Conservation (phyloP, 2,329 filamentous ascomycete species). For the Xylaria polymorpha region DNA sequence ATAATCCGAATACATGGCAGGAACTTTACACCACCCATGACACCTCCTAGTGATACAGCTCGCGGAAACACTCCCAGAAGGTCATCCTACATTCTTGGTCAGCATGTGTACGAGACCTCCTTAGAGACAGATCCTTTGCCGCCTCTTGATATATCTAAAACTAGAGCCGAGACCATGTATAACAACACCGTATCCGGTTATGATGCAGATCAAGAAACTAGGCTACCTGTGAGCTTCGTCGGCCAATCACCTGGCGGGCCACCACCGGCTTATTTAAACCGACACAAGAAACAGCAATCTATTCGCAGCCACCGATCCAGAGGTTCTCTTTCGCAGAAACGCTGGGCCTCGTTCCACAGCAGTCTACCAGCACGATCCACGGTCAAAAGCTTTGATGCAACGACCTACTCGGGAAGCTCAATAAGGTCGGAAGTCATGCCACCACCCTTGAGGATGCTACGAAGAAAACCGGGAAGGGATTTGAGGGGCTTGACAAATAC, state of each 20-base stretch:
- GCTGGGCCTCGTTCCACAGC: constrained; percentile 71
- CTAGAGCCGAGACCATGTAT: constrained; percentile 48
- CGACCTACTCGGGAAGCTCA: constrained; percentile 64
- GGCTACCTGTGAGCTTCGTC: constrained; percentile 48
- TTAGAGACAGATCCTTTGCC: constrained; percentile 57
- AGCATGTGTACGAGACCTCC: constrained; percentile 55
- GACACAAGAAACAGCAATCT: constrained; percentile 60
- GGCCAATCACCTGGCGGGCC: constrained; percentile 49
- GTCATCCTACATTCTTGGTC: constrained; percentile 67
- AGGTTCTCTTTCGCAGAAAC: constrained; percentile 63
- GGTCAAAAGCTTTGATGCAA: constrained; percentile 71
- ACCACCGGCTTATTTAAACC: constrained; percentile 51
- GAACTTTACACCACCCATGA: constrained; percentile 70
- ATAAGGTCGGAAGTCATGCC: constrained; percentile 60
- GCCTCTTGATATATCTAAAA: constrained; percentile 54
- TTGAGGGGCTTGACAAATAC: constrained; percentile 75
- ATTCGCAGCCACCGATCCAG: constrained; percentile 62
- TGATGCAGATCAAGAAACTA: constrained; percentile 50
- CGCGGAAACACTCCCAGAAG: constrained; percentile 59
- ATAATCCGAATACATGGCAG: constrained; percentile 60
- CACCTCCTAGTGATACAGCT: constrained; percentile 61
- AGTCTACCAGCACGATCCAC: constrained; percentile 62
- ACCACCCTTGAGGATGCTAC: constrained; percentile 70
- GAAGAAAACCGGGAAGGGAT: constrained; percentile 80
- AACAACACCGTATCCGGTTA: constrained; percentile 49